Conservation (phyloP, 2,329 filamentous ascomycete genomes). For the Magnaporthiopsis incrustans region DNA sequence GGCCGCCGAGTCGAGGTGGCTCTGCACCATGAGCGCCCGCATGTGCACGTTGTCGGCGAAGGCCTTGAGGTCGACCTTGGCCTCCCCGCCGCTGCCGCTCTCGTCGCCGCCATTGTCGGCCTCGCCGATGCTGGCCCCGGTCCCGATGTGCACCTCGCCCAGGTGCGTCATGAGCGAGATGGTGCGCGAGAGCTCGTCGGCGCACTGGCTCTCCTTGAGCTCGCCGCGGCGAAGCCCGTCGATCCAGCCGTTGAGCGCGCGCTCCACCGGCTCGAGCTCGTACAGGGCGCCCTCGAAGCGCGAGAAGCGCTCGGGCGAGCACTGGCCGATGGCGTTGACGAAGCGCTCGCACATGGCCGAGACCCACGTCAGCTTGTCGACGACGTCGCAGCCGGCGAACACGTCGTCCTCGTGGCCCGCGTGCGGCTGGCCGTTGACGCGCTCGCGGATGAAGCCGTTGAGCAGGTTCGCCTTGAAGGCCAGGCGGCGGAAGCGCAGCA, state of each 20-base stretch:
- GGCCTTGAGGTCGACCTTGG: conserved; percentile 50
- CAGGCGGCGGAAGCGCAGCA: conserved; percentile 81
- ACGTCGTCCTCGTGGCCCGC: conserved; percentile 68
- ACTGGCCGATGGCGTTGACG: conserved; percentile 69
- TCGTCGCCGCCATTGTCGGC: neutral
- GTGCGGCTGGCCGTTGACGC: conserved; percentile 54
- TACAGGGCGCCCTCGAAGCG: conserved; percentile 72
- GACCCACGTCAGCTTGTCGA: conserved; percentile 82
- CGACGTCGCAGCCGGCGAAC: conserved; percentile 66
- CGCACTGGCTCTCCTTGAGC: conserved; percentile 74
- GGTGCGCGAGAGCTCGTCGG: conserved; percentile 72
- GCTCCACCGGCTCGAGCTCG: conserved; percentile 86
- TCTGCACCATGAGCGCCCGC: conserved; percentile 68
- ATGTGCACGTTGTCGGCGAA: conserved; percentile 76
- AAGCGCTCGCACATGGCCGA: conserved; percentile 77
- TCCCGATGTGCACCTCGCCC: conserved; percentile 65
- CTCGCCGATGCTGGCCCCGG: neutral
- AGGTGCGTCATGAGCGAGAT: conserved; percentile 84
- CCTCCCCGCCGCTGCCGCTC: conserved; percentile 1
- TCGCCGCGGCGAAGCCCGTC: conserved; percentile 78
- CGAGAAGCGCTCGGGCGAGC: conserved; percentile 69
- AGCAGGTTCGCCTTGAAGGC: conserved; percentile 81
- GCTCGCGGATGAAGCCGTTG: conserved; percentile 70
- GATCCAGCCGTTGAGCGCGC: conserved; percentile 80
- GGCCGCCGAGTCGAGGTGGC: conserved; percentile 71